Evolutionary conservation across 352 stramenopile species (phyloP).

Genomic region (Hyaloperonospora arabidopsidis): DNA sequence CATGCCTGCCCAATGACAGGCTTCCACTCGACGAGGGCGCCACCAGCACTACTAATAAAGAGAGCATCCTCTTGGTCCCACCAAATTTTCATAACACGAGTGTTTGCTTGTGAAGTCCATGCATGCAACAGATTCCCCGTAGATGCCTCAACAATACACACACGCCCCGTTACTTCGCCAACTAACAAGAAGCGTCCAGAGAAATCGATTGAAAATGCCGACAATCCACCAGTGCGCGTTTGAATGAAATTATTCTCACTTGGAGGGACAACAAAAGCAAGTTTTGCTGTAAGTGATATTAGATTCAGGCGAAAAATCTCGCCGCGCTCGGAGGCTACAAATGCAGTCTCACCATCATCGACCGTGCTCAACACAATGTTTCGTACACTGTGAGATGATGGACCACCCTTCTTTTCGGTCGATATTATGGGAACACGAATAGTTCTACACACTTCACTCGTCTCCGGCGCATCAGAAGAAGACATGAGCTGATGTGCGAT

Average conservation of each 20-base stretch:
- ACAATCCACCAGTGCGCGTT: slow-evolving; percentile 28
- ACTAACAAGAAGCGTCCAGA: slow-evolving; percentile 37
- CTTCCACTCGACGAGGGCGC: slow-evolving; percentile 56
- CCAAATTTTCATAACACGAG: slow-evolving; percentile 69
- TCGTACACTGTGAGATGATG: slow-evolving; percentile 37
- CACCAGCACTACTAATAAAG: slow-evolving; percentile 53
- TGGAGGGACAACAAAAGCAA: slow-evolving; percentile 26
- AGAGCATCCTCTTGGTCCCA: slow-evolving; percentile 45
- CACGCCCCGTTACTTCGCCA: slow-evolving; percentile 42
- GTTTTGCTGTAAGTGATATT: slow-evolving; percentile 19
- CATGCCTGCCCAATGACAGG: slow-evolving; percentile 7
- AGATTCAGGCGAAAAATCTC: slow-evolving; percentile 46
- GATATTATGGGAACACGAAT: slow-evolving; percentile 18
- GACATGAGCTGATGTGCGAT: slow-evolving; percentile 48
- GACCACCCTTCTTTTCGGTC: slow-evolving; percentile 20
- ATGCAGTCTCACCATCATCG: slow-evolving; percentile 27
- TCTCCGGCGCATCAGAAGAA: slow-evolving; percentile 13
- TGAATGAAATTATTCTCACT: slow-evolving; percentile 5
- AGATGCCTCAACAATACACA: slow-evolving; percentile 41
- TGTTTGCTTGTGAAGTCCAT: slow-evolving; percentile 45
- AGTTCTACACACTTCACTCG: slow-evolving; percentile 16
- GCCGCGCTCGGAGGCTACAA: slow-evolving; percentile 60
- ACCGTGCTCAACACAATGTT: slow-evolving; percentile 38
- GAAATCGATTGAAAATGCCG: slow-evolving; percentile 34
- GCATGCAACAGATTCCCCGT: slow-evolving; percentile 24